Percentiles rank a stretch among this genome's conserved stretches.
phyloP scores from a whole-genome alignment of 2,329 filamentous ascomycete genomes.

The Dendryphion nanum region DNA sequence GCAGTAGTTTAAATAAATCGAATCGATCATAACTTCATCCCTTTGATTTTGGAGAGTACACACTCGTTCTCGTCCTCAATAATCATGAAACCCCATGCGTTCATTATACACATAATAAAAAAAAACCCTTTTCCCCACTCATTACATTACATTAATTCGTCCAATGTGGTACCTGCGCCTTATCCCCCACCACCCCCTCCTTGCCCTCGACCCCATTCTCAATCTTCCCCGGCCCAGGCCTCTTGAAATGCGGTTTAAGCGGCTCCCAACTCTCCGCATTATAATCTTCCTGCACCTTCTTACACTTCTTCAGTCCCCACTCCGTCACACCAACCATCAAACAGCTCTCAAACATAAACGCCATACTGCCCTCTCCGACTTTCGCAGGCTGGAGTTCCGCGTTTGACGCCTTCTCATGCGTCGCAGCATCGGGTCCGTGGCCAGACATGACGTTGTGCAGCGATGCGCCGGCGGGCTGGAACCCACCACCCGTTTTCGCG shows the following conservation, averaged over 20 bases:
- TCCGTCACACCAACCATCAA: constrained; percentile 71
- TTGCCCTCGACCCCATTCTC: no score
- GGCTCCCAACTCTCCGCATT: constrained; percentile 77
- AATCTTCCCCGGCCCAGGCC: constrained; percentile 24
- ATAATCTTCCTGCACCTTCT: constrained; percentile 71
- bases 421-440: constrained; percentile 62
- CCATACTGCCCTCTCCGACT: constrained; percentile 64
- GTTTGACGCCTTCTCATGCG: constrained; percentile 58
- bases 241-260: constrained; percentile 47
- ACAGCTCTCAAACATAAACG: constrained; percentile 66
- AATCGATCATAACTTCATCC: not conserved
- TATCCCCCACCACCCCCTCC: not conserved
- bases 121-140: no score
- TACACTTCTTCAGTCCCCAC: constrained; percentile 69
- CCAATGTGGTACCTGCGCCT: not conserved
- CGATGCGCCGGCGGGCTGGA: constrained; percentile 62
- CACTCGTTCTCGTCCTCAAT: not conserved
- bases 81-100: not conserved
- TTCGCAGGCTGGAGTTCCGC: constrained; percentile 56
- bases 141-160: no score
- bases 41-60: not conserved
- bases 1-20: not conserved
- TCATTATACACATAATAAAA: not conserved
- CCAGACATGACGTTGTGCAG: constrained; percentile 74
- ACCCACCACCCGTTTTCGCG: constrained; percentile 57